phyloP scores from a whole-genome alignment of 108 stramenopile genomes.

The Fragilariopsis cylindrus region DNA sequence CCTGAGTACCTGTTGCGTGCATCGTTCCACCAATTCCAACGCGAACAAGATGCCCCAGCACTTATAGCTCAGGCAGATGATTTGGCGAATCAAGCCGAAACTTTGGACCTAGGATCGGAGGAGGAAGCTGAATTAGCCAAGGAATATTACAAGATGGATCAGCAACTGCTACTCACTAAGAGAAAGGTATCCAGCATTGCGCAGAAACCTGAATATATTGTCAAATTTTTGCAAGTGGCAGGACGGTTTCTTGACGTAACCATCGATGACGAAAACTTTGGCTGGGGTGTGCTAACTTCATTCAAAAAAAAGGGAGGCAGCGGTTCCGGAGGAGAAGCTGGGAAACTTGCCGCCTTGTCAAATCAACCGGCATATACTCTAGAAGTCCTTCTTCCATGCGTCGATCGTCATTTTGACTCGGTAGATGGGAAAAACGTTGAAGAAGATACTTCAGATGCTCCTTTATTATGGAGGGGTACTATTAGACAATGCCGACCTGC shows the following conservation, averaged over 20 bases:
- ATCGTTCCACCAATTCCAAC: constrained; percentile 96
- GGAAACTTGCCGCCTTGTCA: constrained; percentile 52
- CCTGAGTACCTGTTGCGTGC: constrained; percentile 95
- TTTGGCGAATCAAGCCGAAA: constrained; percentile 64
- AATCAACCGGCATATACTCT: constrained; percentile 63
- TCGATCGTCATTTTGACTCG: constrained; percentile 74
- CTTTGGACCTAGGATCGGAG: constrained; percentile 45
- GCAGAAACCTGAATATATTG: constrained; percentile 84
- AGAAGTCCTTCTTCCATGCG: constrained; percentile 80
- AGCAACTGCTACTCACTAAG: constrained; percentile 76
- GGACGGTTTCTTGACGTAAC: constrained; percentile 84
- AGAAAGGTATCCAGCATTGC: constrained; percentile 77
- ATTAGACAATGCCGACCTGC: constrained; percentile 60
- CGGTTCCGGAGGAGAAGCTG: constrained; percentile 67
- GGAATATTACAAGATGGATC: constrained; percentile 83
- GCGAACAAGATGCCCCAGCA: constrained; percentile 89
- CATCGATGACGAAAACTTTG: constrained; percentile 82
- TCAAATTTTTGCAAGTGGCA: constrained; percentile 87
- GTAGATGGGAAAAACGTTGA: constrained; percentile 47
- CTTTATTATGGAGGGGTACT: constrained; percentile 79
- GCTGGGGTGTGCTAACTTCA: constrained; percentile 86
- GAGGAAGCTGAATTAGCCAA: constrained; percentile 67
- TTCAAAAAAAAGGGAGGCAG: constrained; percentile 74
- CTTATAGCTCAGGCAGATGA: constrained; percentile 69
- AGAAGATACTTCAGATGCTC: constrained; percentile 65